A percentile compares a stretch with the other conserved stretches of the same genome.
These are phyloP conservation scores for Silene conica DNA, from an alignment of 148 eudicot species.

Conservation along the genomic window DNA sequence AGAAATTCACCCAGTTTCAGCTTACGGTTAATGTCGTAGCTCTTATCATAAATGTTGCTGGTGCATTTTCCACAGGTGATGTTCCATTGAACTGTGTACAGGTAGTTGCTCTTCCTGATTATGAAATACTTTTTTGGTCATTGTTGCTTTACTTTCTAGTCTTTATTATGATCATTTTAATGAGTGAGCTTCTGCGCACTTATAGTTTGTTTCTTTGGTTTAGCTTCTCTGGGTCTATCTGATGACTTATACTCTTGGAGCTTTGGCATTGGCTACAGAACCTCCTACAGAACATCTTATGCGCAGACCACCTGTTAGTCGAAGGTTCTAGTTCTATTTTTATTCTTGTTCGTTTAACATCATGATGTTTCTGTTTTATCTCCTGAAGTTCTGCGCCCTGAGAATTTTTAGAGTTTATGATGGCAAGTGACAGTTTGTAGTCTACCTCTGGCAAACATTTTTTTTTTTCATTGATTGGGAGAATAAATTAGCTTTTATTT, in stretches of 20 bases:
- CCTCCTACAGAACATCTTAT: conserved; percentile 94
- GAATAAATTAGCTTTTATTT: background rate
- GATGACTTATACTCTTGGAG: conserved; percentile 94
- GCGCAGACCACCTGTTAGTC: conserved; percentile 74
- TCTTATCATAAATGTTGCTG: conserved; percentile 76
- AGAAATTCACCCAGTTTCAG: conserved; percentile 90
- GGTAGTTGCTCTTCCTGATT: conserved; percentile 32
- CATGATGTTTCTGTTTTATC: background rate
- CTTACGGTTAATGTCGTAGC: conserved; percentile 97
- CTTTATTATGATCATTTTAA: background rate
- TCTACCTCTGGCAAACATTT: conserved; percentile 3
- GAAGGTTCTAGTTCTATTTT: conserved; percentile 43
- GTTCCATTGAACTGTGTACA: conserved; percentile 92
- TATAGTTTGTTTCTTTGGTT: background rate
- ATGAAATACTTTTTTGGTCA: background rate
- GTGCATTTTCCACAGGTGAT: conserved; percentile 75
- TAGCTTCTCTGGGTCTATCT: conserved; percentile 98
- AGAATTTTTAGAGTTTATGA: background rate
- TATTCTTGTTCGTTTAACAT: background rate
- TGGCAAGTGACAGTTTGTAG: background rate
- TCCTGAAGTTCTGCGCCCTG: background rate
- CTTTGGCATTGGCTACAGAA: conserved; percentile 93
- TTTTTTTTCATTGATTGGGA: background rate
- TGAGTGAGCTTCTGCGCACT: background rate
- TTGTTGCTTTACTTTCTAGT: background rate